Conservation (phyloP, 2,329 filamentous ascomycete species). For the Paecilomyces niveus region DNA sequence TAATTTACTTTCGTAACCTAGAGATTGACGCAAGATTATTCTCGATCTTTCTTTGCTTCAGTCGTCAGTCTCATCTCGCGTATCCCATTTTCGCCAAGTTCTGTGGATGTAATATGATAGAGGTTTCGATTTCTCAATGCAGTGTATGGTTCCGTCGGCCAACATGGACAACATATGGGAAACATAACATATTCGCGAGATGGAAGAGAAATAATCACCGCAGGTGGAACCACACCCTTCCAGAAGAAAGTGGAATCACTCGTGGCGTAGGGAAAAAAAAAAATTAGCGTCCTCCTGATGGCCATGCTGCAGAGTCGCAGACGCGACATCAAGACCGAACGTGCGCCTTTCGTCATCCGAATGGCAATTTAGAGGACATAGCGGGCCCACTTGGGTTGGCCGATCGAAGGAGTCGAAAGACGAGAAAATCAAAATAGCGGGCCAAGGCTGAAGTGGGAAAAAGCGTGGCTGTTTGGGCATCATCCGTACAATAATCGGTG, state of each 20-base stretch:
- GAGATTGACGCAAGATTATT: neutral
- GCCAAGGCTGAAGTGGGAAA: neutral
- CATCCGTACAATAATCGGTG: neutral
- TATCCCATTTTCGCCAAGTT: too few relatives aligned
- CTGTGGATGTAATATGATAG: too few relatives aligned
- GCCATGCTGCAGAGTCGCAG: neutral
- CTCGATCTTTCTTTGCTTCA: neutral
- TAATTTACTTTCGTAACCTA: neutral
- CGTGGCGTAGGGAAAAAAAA: neutral
- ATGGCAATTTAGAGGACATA: neutral
- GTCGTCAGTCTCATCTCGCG: neutral
- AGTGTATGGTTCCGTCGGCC: neutral
- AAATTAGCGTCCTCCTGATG: neutral
- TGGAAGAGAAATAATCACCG: neutral
- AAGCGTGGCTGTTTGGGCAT: neutral
- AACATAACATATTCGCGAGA: neutral
- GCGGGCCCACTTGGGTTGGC: neutral
- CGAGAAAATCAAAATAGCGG: neutral
- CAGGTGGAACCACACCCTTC: neutral
- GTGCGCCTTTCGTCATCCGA: neutral
- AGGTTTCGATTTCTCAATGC: neutral
- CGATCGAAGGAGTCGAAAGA: neutral
- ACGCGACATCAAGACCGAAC: neutral
- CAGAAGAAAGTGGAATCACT: neutral
- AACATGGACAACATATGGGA: neutral